A percentile compares a stretch with the other conserved stretches of the same genome.
Evolutionary conservation across 31 red algal species (phyloP).

Genomic region (Odonthalia washingtoniensis): DNA sequence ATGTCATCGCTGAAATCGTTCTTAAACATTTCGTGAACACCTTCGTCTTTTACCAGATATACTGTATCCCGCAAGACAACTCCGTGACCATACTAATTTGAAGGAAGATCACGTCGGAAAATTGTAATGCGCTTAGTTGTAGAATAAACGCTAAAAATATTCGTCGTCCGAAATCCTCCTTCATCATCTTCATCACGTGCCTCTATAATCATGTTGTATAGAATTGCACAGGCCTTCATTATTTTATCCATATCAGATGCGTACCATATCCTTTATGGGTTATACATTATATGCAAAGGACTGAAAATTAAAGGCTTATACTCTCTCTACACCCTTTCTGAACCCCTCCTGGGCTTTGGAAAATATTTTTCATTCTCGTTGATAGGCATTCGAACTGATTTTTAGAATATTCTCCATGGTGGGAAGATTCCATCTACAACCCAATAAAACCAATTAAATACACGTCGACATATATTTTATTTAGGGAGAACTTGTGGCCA

Average conservation of each 20-base stretch:
- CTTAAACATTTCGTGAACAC: no score
- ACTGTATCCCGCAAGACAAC: no score
- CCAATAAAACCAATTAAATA: conserved; percentile 35
- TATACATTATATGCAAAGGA: not conserved
- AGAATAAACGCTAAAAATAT: no score
- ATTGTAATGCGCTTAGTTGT: no score
- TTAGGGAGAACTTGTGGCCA: not conserved
- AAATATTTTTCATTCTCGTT: not conserved
- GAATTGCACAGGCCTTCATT: not conserved
- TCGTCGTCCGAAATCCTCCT: no score
- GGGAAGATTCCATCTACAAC: conserved; percentile 34
- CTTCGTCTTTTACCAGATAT: no score
- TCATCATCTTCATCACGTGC: not conserved
- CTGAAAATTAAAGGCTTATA: not conserved
- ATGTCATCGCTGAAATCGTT: no score
- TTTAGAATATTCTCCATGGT: not conserved
- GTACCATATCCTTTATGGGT: not conserved
- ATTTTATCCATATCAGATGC: not conserved
- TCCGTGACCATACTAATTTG: no score
- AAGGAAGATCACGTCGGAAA: no score
- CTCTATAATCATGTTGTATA: conserved; percentile 25
- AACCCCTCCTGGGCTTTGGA: not conserved
- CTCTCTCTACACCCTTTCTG: not conserved
- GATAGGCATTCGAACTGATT: not conserved
- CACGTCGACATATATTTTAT: not conserved